phyloP scores from a whole-genome alignment of 169 alveolate species.

The Plasmodium blacklocki region DNA sequence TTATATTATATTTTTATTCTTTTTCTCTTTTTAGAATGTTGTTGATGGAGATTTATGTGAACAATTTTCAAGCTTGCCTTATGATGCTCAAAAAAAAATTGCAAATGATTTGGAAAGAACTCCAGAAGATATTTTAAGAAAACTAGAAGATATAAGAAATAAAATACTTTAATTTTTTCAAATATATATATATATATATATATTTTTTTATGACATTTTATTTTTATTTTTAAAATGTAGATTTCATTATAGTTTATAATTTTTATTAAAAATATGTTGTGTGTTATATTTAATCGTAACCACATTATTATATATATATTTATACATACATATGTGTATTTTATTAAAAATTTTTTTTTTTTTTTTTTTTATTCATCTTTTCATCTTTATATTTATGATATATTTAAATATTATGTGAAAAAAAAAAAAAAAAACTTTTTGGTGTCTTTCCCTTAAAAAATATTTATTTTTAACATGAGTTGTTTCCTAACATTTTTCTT shows the following conservation, averaged over 20 bases:
- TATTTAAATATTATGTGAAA: too few relatives aligned
- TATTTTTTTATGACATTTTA: neutral
- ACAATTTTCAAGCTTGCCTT: slow-evolving; percentile 87
- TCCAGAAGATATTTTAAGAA: slow-evolving; percentile 94
- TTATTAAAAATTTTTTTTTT: too few relatives aligned
- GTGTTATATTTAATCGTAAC: too few relatives aligned
- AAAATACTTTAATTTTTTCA: slow-evolving; percentile 87
- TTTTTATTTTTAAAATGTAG: slow-evolving; percentile 1
- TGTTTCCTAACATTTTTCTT: too few relatives aligned
- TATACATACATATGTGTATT: neutral
- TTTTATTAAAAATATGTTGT: too few relatives aligned
- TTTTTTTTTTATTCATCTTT: too few relatives aligned
- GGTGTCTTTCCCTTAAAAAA: too few relatives aligned
- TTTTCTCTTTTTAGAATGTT: slow-evolving; percentile 82
- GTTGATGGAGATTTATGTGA: slow-evolving; percentile 99
- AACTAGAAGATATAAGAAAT: slow-evolving; percentile 95
- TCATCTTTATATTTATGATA: too few relatives aligned
- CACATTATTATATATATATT: neutral
- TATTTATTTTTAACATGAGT: too few relatives aligned
- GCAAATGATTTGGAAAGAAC: slow-evolving; percentile 95
- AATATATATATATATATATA: neutral
- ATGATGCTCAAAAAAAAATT: slow-evolving; percentile 89
- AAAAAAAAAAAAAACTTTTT: too few relatives aligned
- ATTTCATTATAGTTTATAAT: neutral
- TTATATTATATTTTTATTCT: too few relatives aligned